Evolutionary conservation across 495 filamentous ascomycete genomes (phyloP), one percentile per base, ranked within the genome.

Genomic region (Xylaria palmicola): DNA sequence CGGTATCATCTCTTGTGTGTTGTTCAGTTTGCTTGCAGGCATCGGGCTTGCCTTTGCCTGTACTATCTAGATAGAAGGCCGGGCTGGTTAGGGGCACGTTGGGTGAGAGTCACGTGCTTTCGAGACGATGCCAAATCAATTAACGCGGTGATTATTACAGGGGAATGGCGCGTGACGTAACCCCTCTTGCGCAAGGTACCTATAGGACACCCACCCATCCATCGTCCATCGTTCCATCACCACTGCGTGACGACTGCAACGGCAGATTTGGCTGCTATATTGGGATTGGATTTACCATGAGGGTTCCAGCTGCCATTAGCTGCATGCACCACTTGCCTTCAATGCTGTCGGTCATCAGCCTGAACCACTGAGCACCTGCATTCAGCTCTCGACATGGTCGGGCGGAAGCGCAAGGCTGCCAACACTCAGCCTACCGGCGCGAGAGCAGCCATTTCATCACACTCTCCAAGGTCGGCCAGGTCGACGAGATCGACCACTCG

Each of bases 91-190:
- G n/a, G n/a, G n/a, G n/a, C n/a, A n/a, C n/a, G n/a, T n/a, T n/a
- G n/a, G n/a, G n/a, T n/a, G n/a, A n/a, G n/a, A n/a, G 59, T 71
- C 68, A 71, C 66, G 68, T 71, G 68, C 15, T 63, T 65, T 71
- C 68, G 66, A 68, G 68, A 52, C 53, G 32, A 8, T 32, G 27
- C 3, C 24, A 13, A 17, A 29, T 19, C 19, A 4, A 41, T 41
- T 54, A 39, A 41, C 34, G 51, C 34, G 24, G 22, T 24, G 29
- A 37, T 1, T 43, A 12, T 39, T 50, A 49, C 30, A 24, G 55
- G 55, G 15, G 15, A 10, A 8, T 36, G 15, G 34, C 56, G 45
- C 49, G 50, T 61, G 59, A 61, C 59, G n/a, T n/a, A n/a, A n/a
- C n/a, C n/a, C n/a, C n/a, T n/a, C n/a, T n/a, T n/a, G n/a, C n/a